phyloP scores from a whole-genome alignment of 352 stramenopile genomes.

The Sclerospora graminicola region DNA sequence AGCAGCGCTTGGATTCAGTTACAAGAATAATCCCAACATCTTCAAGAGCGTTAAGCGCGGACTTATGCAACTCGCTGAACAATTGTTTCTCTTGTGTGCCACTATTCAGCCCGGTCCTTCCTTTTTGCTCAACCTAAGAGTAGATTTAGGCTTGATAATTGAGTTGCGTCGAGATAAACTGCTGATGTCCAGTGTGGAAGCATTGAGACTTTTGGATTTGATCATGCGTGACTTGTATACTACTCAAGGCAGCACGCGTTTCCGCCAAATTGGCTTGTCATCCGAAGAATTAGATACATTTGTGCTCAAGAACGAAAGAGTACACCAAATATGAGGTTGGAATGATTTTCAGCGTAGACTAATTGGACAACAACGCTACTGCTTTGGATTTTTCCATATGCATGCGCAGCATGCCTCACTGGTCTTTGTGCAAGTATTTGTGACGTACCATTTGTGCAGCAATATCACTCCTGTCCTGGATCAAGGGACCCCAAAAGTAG shows the following conservation, averaged over 20 bases:
- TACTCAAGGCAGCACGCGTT: conserved; percentile 70
- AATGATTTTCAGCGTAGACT: conserved; percentile 54
- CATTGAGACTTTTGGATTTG: no score
- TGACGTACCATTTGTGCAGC: no score
- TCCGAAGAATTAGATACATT: conserved; percentile 58
- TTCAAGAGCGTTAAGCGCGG: conserved; percentile 81
- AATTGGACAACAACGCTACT: no score
- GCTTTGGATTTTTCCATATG: conserved; percentile 72
- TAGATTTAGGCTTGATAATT: conserved; percentile 46
- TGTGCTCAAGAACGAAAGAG: no score
- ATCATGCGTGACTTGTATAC: no score
- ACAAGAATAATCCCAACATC: conserved; percentile 72
- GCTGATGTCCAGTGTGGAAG: conserved; percentile 37
- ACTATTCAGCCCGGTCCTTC: no score
- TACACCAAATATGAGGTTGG: conserved; percentile 63
- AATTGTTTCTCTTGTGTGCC: no score
- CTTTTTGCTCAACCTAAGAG: no score
- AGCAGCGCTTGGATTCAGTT: conserved; percentile 62
- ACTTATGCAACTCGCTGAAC: conserved; percentile 65
- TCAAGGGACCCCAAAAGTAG: no score
- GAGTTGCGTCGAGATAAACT: conserved; percentile 39
- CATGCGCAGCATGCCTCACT: conserved; percentile 60
- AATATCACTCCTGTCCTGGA: no score
- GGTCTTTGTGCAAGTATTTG: no score
- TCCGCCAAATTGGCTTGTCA: conserved; percentile 63